Evolutionary conservation across 2,329 filamentous ascomycete genomes (phyloP).

Genomic region (Sclerotinia trifoliorum): DNA sequence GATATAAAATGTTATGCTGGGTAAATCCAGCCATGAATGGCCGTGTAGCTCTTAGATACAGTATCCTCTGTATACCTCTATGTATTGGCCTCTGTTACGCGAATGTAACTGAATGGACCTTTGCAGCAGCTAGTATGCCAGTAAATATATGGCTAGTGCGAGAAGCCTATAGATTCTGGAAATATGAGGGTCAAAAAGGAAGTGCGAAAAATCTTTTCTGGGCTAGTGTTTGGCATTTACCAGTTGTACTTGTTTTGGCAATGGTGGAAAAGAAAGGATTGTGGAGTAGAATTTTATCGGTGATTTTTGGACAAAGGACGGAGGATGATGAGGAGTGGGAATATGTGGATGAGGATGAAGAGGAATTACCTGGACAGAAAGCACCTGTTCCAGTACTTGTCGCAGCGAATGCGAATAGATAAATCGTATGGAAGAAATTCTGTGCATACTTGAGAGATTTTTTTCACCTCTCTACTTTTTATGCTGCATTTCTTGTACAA

Average conservation of each 20-base stretch:
- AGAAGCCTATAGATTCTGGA: constrained; percentile 81
- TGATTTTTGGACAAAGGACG: constrained; percentile 58
- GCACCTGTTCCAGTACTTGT: neutral
- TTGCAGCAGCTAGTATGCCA: constrained; percentile 74
- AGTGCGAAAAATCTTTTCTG: constrained; percentile 86
- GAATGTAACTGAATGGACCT: constrained; percentile 82
- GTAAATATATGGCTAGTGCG: constrained; percentile 84
- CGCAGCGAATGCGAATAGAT: neutral
- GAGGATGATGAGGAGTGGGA: constrained; percentile 55
- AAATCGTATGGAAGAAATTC: neutral
- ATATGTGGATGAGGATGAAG: constrained; percentile 42
- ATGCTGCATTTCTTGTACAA: neutral
- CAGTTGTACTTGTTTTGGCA: constrained; percentile 82
- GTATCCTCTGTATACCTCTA: constrained; percentile 79
- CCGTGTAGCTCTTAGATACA: constrained; percentile 85
- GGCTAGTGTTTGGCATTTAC: constrained; percentile 96
- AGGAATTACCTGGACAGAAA: constrained; percentile 8
- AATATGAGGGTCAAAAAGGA: constrained; percentile 71
- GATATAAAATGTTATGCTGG: constrained; percentile 76
- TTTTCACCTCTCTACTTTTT: neutral
- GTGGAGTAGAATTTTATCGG: constrained; percentile 78
- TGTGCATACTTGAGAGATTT: neutral
- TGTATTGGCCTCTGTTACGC: constrained; percentile 76
- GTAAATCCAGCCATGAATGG: constrained; percentile 82
- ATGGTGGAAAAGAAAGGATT: constrained; percentile 92